Evolutionary conservation across 805 yeast species (phyloP).

Genomic region (Pichia insulana): DNA sequence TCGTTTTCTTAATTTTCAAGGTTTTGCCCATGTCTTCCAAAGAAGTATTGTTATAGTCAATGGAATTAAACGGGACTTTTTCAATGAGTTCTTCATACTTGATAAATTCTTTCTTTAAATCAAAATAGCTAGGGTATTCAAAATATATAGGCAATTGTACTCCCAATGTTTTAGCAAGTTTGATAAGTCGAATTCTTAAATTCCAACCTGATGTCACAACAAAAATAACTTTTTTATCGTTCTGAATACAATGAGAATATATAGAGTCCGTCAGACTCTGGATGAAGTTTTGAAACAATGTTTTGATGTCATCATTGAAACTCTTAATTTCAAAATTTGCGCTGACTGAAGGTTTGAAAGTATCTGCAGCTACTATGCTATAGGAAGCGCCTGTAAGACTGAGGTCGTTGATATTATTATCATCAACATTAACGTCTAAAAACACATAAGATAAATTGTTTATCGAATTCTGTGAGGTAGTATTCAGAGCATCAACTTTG

Average conservation of each 20-base stretch:
- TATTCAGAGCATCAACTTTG: too few species aligned
- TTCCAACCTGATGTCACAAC: constrained; percentile 62
- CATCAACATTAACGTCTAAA: neutral
- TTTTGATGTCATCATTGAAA: neutral
- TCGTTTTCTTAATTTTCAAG: neutral
- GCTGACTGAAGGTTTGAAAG: neutral
- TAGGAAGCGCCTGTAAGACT: constrained; percentile 4
- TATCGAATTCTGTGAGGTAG: too few species aligned
- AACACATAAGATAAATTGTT: too few species aligned
- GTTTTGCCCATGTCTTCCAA: constrained; percentile 1
- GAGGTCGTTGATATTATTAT: constrained; percentile 2
- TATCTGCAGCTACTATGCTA: neutral
- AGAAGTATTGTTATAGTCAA: neutral
- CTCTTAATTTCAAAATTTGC: neutral
- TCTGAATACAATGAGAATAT: constrained; percentile 4
- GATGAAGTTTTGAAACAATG: constrained; percentile 3
- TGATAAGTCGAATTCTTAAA: constrained; percentile 64
- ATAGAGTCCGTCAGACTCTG: constrained; percentile 8
- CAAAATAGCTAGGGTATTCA: constrained; percentile 70
- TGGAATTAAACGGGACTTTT: constrained; percentile 6
- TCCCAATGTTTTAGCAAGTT: constrained; percentile 74
- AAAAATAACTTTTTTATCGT: constrained; percentile 45
- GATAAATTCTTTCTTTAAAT: constrained; percentile 61
- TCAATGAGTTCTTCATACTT: constrained; percentile 48
- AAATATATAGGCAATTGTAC: constrained; percentile 66